Percentiles rank a stretch among this genome's conserved stretches.
phyloP scores from a whole-genome alignment of 1,284 basidiomycete species.

The Xanthoconium separans region DNA sequence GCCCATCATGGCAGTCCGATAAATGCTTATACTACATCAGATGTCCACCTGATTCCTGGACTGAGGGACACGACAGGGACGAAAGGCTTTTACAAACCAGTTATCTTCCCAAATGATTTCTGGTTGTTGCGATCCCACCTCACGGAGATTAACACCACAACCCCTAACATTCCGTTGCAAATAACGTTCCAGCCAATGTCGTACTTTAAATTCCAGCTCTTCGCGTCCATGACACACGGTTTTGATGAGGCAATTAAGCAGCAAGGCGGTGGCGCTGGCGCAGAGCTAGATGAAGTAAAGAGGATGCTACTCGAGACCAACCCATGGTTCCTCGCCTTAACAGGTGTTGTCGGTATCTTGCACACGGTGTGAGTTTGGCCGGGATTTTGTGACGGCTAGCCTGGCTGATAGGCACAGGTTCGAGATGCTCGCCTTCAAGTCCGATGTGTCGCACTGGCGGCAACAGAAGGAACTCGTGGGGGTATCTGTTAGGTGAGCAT shows the following conservation, averaged over 20 bases:
- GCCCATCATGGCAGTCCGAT: conserved; percentile 1
- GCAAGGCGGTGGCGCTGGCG: conserved; percentile 58
- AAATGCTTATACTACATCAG: conserved; percentile 36
- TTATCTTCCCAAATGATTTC: conserved; percentile 94
- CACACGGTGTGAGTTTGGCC: conserved; percentile 72
- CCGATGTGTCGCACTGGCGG: conserved; percentile 93
- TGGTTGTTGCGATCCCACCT: conserved; percentile 85
- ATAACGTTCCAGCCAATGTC: conserved; percentile 85
- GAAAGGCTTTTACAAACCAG: conserved; percentile 77
- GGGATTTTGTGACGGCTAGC: background rate
- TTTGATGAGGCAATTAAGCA: conserved; percentile 82
- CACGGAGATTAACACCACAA: conserved; percentile 77
- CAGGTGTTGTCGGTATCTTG: conserved; percentile 79
- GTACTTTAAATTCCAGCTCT: conserved; percentile 83
- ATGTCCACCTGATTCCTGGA: conserved; percentile 57
- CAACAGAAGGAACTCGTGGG: conserved; percentile 86
- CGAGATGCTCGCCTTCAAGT: conserved; percentile 93
- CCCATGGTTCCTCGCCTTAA: conserved; percentile 84
- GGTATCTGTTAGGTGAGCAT: conserved; percentile 71
- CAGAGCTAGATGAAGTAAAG: conserved; percentile 92
- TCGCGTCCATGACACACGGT: conserved; percentile 75
- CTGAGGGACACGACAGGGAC: conserved; percentile 61
- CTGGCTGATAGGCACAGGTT: conserved; percentile 50
- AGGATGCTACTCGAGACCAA: conserved; percentile 94
- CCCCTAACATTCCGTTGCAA: conserved; percentile 71